These are phyloP conservation scores for Candida morakotiae DNA, from an alignment of 805 yeast genomes.

Conservation along the genomic window DNA sequence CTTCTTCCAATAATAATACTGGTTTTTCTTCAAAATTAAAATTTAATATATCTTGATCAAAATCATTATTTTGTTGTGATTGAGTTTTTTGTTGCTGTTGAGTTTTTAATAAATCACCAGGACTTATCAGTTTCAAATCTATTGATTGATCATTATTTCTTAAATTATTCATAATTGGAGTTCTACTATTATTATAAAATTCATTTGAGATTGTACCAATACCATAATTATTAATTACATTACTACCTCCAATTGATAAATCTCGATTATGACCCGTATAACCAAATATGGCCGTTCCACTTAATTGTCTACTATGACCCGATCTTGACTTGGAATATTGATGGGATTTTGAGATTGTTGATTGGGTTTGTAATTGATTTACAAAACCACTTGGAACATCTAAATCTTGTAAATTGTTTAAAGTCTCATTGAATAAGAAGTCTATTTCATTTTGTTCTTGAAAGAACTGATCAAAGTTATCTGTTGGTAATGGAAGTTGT, in stretches of 20 bases:
- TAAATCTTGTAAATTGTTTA: slow-evolving; percentile 55
- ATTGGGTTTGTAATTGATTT: slow-evolving; percentile 3
- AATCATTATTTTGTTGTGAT: not conserved
- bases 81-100: not conserved
- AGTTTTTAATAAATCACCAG: slow-evolving; percentile 20
- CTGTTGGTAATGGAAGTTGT: slow-evolving; percentile 48
- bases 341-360: slow-evolving; percentile 2
- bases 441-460: slow-evolving; percentile 47
- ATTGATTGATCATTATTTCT: slow-evolving; percentile 9
- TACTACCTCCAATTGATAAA: slow-evolving; percentile 59
- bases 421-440: slow-evolving; percentile 52
- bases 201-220: slow-evolving; percentile 18
- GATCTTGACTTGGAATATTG: slow-evolving; percentile 14
- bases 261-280: slow-evolving; percentile 61
- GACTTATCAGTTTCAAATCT: slow-evolving; percentile 30
- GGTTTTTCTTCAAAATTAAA: slow-evolving; percentile 16
- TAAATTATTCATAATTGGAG: not conserved
- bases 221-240: too few species aligned
- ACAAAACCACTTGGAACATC: slow-evolving; percentile 52
- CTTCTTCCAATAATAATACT: slow-evolving; percentile 24
- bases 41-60: slow-evolving; percentile 10
- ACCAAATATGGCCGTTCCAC: slow-evolving; percentile 83
- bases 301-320: slow-evolving; percentile 55
- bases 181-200: slow-evolving; percentile 15
- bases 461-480: slow-evolving; percentile 48